Evolutionary conservation across 1,284 basidiomycete species (phyloP).

Genomic region (Peniophora sp.): DNA sequence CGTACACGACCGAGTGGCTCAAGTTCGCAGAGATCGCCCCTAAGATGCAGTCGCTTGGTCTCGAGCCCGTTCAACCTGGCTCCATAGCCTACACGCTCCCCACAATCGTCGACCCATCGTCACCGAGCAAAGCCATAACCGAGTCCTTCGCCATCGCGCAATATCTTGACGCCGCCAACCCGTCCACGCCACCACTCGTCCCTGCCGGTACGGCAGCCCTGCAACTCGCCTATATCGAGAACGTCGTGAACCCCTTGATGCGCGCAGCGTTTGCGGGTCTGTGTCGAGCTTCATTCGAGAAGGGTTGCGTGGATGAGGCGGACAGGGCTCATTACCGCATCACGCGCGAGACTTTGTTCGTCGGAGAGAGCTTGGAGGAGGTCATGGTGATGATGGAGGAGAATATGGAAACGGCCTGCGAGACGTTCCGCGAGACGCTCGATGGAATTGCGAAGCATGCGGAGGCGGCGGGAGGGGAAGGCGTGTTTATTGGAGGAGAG

Average conservation of each 20-base stretch:
- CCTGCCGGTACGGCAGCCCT: constrained; percentile 11
- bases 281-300: no score
- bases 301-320: no score
- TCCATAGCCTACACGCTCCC: constrained; percentile 5
- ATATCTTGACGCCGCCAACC: constrained; percentile 20
- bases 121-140: constrained; percentile 5
- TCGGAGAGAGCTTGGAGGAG: neutral
- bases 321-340: neutral
- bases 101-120: constrained; percentile 10
- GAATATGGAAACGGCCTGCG: neutral
- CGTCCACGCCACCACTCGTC: constrained; percentile 10
- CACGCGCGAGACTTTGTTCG: neutral
- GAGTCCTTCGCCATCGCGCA: constrained; percentile 17
- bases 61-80: constrained; percentile 6
- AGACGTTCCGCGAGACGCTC: neutral
- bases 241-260: no score
- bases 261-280: no score
- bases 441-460: neutral
- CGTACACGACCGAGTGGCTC: constrained; percentile 21
- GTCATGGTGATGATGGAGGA: neutral
- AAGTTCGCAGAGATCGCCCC: constrained; percentile 22
- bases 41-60: constrained; percentile 15
- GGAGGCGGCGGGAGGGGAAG: neutral
- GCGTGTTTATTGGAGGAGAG: neutral
- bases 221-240: no score